phyloP scores from a whole-genome alignment of 257 asterid genomes.

The Rehmannia glutinosa region DNA sequence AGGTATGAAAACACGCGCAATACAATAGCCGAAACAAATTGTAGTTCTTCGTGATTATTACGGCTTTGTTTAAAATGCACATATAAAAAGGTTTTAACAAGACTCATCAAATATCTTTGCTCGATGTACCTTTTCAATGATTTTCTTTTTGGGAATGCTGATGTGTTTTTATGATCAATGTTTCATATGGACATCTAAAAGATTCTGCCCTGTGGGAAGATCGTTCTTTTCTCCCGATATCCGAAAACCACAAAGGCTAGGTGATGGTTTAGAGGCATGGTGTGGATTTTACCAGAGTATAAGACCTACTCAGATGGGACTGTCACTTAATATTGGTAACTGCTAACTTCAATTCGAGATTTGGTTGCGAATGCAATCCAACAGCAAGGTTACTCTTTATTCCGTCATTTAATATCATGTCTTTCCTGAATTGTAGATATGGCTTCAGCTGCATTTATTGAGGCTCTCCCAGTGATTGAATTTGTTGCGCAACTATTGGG shows the following conservation, averaged over 20 bases:
- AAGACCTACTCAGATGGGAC: constrained; percentile 98
- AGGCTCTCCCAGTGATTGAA: constrained; percentile 94
- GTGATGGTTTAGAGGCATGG: constrained; percentile 99
- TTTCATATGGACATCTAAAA: constrained; percentile 20
- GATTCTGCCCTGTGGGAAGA: constrained; percentile 92
- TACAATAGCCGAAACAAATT: not conserved
- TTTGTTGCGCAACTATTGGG: constrained; percentile 88
- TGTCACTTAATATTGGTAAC: constrained; percentile 90
- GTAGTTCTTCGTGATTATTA: not conserved
- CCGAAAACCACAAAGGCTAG: constrained; percentile 83
- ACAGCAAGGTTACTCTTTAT: too few species aligned
- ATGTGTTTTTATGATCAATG: not conserved
- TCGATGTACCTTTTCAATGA: too few species aligned
- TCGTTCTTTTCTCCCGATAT: constrained; percentile 91
- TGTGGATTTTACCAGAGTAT: constrained; percentile 98
- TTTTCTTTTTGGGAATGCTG: not conserved
- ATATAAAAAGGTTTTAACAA: too few species aligned
- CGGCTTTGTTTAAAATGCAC: not conserved
- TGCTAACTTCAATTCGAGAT: too few species aligned
- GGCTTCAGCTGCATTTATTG: constrained; percentile 99
- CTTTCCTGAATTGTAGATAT: constrained; percentile 50
- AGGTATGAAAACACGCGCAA: constrained; percentile 36
- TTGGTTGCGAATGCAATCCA: not conserved
- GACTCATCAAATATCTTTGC: too few species aligned
- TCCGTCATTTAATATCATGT: not conserved